Conservation (phyloP, 345 rosid species). For the Salix dunnii region DNA sequence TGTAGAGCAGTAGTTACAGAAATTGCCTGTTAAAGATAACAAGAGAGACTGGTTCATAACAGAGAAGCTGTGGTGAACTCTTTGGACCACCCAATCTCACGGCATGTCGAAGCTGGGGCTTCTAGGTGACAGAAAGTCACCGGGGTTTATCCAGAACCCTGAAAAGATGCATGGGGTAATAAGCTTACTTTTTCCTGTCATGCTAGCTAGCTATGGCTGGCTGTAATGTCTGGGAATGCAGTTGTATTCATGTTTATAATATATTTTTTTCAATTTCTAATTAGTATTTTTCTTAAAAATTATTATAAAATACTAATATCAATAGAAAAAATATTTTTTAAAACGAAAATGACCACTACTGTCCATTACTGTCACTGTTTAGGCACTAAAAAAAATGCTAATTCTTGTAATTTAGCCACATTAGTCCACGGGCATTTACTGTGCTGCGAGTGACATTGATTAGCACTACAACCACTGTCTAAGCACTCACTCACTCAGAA, state of each 20-base stretch:
- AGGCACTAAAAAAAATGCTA: too few relatives aligned
- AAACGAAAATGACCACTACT: too few relatives aligned
- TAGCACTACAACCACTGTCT: background rate
- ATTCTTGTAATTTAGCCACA: background rate
- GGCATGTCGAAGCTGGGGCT: background rate
- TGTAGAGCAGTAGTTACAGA: background rate
- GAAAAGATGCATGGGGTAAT: background rate
- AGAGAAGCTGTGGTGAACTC: background rate
- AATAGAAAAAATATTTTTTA: too few relatives aligned
- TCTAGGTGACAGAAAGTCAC: background rate
- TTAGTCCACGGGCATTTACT: background rate
- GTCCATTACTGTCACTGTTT: too few relatives aligned
- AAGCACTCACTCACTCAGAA: background rate
- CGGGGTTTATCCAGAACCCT: background rate
- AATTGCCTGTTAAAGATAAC: background rate
- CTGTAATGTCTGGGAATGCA: too few relatives aligned
- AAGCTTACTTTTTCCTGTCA: background rate
- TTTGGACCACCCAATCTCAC: background rate
- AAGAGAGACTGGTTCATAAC: background rate
- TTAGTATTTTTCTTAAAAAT: too few relatives aligned
- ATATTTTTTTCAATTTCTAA: too few relatives aligned
- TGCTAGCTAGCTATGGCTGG: background rate
- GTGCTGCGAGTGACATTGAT: background rate
- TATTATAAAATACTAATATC: too few relatives aligned
- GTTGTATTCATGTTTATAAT: too few relatives aligned